Conservation (phyloP, 306 rosid species). For the Hylodesmum podocarpum region DNA sequence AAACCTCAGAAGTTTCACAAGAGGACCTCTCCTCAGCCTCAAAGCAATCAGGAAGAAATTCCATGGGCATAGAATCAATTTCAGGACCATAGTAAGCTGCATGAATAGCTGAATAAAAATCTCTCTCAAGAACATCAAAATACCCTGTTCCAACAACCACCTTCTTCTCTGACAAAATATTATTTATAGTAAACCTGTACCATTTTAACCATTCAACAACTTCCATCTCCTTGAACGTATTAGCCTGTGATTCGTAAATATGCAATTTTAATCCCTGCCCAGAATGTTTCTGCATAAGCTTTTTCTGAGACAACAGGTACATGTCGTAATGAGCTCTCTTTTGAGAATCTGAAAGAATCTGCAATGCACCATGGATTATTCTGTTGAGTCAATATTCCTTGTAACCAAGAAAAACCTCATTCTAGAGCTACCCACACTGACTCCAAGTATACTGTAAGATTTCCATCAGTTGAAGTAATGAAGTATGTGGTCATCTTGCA, state of each 20-base stretch:
- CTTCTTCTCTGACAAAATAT: conserved; percentile 69
- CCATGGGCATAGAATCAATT: conserved; percentile 68
- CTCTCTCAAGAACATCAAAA: conserved; percentile 79
- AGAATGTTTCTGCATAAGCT: conserved; percentile 48
- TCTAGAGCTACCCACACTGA: conserved; percentile 23
- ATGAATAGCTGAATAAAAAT: conserved; percentile 84
- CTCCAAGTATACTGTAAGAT: conserved; percentile 13
- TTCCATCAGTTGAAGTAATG: conserved; percentile 17
- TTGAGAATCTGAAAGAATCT: conserved; percentile 89
- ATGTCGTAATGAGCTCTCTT: conserved; percentile 81
- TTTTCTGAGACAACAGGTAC: conserved; percentile 68
- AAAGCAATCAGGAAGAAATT: conserved; percentile 83
- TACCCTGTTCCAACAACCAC: conserved; percentile 75
- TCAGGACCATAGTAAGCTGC: conserved; percentile 86
- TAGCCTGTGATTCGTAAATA: conserved; percentile 43
- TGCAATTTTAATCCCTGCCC: conserved; percentile 43
- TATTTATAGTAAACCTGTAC: conserved; percentile 71
- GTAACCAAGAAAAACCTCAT: conserved; percentile 25
- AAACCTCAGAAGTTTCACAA: conserved; percentile 80
- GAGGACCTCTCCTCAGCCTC: conserved; percentile 98
- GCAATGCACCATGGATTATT: conserved; percentile 56
- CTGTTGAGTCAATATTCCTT: conserved; percentile 40
- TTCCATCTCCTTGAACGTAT: conserved; percentile 66
- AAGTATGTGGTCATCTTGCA: conserved; percentile 8
- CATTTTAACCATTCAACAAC: conserved; percentile 94